Evolutionary conservation across 805 yeast genomes (phyloP), one percentile per base, ranked within the genome.

Genomic region (Metschnikowia anglica): DNA sequence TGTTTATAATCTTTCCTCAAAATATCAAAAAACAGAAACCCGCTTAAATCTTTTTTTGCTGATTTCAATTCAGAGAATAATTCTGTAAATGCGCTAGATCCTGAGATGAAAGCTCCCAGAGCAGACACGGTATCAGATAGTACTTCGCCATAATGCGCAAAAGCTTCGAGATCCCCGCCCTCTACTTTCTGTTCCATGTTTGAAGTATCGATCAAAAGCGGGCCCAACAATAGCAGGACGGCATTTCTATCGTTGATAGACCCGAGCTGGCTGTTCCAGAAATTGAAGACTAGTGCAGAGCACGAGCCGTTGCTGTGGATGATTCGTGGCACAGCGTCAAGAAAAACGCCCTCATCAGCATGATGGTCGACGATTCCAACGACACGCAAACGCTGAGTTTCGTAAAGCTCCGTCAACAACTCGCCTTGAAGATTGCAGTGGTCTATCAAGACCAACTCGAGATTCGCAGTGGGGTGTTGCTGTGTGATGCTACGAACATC

Each of bases 291-390:
- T 38, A 89, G 66, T 12, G 88, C 74, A 4, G 88, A 76, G 61
- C 97, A 89, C 46, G 96, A 86, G 0, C 97, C 98, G 35, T 78
- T 66, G 2, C 71, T 64, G 33, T 66, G 61, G 34, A 90, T 70
- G 2, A 84, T 63, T 41, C 93, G 64, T 0, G 97, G 97, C 1
- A 40, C 39, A 0, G 80, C 80, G 33, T 77, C 67, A 13, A 51
- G 27, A 50, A 70, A 79, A 7, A 64, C 61, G 0, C 66, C 66
- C 48, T 82, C 85, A 54, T 90, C 96, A 13, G 74, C 84, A 59
- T 91, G 99, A 59, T 91, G 99, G 59, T 91, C 99, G 19, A 93
- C 77, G 5, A 93, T 79, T 0, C 81, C 83, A 1, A 63, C 61
- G 0, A 85, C 80, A 4, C 61, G 53, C 5, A 61, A 37, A 7